Evolutionary conservation across 2,329 filamentous ascomycete species (phyloP).

Genomic region (Didymella lethalis): DNA sequence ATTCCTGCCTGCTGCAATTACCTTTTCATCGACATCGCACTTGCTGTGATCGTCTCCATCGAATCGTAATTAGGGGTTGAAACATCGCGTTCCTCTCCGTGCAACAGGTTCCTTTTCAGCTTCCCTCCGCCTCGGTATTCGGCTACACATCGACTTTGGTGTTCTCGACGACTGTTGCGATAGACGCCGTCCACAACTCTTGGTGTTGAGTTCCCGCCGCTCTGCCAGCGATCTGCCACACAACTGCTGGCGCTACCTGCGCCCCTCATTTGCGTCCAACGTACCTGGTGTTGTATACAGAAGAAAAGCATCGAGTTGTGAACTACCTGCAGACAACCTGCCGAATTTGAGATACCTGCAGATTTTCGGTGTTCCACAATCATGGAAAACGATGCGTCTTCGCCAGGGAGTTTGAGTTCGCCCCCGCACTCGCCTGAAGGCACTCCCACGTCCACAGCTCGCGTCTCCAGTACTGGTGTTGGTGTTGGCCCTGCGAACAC

Average conservation of each 20-base stretch:
- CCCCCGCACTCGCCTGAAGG: constrained; percentile 50
- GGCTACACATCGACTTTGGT: constrained; percentile 44
- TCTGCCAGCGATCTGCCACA: constrained; percentile 26
- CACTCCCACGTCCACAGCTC: constrained; percentile 46
- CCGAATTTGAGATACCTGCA: constrained; percentile 2
- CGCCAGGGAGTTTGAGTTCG: constrained; percentile 49
- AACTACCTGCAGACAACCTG: constrained; percentile 8
- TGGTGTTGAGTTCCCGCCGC: constrained; percentile 46
- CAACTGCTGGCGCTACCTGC: constrained; percentile 15
- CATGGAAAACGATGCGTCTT: constrained; percentile 49
- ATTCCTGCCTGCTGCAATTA: constrained; percentile 23
- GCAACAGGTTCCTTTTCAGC: constrained; percentile 32
- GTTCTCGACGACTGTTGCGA: constrained; percentile 43
- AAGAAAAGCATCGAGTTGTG: constrained; percentile 4
- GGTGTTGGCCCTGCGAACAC: constrained; percentile 40
- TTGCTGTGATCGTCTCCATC: constrained; percentile 40
- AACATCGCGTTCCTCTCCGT: constrained; percentile 43
- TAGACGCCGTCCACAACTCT: constrained; percentile 35
- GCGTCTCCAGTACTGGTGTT: constrained; percentile 37
- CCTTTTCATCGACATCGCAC: constrained; percentile 39
- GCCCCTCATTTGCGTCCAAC: constrained; percentile 9
- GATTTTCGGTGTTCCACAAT: constrained; percentile 29
- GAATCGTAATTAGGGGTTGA: constrained; percentile 30
- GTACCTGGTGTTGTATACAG: constrained; percentile 4
- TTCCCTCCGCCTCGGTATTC: constrained; percentile 27